phyloP scores from a whole-genome alignment of 257 asterid genomes.

The Penstemon barbatus region DNA sequence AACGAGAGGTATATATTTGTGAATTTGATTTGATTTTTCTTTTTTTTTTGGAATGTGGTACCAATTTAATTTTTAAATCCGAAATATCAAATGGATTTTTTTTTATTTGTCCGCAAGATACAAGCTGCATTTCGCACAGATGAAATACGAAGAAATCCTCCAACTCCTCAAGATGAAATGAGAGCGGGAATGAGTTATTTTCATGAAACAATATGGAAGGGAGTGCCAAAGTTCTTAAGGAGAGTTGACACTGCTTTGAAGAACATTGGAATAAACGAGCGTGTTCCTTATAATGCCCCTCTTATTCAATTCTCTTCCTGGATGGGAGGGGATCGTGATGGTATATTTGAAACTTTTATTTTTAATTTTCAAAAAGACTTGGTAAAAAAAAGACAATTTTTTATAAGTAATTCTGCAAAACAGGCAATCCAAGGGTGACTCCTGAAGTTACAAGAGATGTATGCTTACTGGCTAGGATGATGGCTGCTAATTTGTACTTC shows the following conservation, averaged over 20 bases:
- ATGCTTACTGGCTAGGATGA: conserved; percentile 90
- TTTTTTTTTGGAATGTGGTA: neutral
- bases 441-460: conserved; percentile 97
- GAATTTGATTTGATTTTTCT: neutral
- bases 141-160: conserved; percentile 92
- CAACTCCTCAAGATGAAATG: conserved; percentile 98
- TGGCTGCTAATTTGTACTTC: conserved; percentile 93
- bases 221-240: conserved; percentile 86
- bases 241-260: conserved; percentile 95
- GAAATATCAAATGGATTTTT: neutral
- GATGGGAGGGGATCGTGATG: conserved; percentile 99
- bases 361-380: neutral
- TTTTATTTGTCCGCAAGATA: conserved; percentile 40
- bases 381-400: neutral
- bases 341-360: conserved; percentile 33
- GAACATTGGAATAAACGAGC: conserved; percentile 88
- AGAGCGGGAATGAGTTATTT: conserved; percentile 98
- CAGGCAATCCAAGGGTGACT: conserved; percentile 96
- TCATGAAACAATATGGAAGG: conserved; percentile 96
- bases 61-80: too few species aligned
- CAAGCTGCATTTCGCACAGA: conserved; percentile 99
- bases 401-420: neutral
- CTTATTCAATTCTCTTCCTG: conserved; percentile 92
- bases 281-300: conserved; percentile 93
- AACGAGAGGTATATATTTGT: conserved; percentile 72